These are phyloP conservation scores for Gentiana straminea DNA, from an alignment of 257 asterid genomes.

Conservation along the genomic window DNA sequence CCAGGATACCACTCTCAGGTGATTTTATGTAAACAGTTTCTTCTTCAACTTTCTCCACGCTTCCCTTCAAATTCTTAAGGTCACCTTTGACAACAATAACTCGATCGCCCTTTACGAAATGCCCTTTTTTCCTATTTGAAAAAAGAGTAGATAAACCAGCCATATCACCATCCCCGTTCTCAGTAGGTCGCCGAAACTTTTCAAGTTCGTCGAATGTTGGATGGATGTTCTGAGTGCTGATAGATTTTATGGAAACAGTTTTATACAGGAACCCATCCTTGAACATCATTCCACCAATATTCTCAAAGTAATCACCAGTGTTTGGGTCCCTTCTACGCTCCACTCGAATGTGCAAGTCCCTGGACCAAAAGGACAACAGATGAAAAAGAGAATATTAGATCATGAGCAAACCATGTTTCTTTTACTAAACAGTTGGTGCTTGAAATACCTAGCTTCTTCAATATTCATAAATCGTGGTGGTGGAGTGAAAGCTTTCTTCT, in stretches of 20 bases:
- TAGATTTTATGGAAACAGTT: constrained; percentile 76
- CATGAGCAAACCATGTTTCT: not conserved
- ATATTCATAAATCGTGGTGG: constrained; percentile 89
- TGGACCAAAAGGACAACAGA: constrained; percentile 17
- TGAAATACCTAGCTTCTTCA: constrained; percentile 73
- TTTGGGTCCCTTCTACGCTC: constrained; percentile 72
- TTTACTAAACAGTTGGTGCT: not conserved
- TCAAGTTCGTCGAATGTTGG: constrained; percentile 96
- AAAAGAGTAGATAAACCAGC: constrained; percentile 77
- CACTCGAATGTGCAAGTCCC: constrained; percentile 80
- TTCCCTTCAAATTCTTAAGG: constrained; percentile 76
- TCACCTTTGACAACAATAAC: constrained; percentile 92
- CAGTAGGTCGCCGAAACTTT: constrained; percentile 79
- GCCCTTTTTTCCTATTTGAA: constrained; percentile 87
- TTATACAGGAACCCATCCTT: constrained; percentile 90
- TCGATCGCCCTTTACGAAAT: constrained; percentile 89
- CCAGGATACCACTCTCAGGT: constrained; percentile 67
- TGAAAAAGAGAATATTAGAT: constrained; percentile 6
- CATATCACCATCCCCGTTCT: constrained; percentile 74
- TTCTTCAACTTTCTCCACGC: constrained; percentile 96
- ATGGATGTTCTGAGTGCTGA: constrained; percentile 69
- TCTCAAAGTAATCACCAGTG: constrained; percentile 78
- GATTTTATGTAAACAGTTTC: constrained; percentile 90
- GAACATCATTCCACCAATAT: constrained; percentile 88
- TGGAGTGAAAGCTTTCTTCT: constrained; percentile 75